Conservation (phyloP, 2,329 filamentous ascomycete genomes). For the Botrytis tulipae region DNA sequence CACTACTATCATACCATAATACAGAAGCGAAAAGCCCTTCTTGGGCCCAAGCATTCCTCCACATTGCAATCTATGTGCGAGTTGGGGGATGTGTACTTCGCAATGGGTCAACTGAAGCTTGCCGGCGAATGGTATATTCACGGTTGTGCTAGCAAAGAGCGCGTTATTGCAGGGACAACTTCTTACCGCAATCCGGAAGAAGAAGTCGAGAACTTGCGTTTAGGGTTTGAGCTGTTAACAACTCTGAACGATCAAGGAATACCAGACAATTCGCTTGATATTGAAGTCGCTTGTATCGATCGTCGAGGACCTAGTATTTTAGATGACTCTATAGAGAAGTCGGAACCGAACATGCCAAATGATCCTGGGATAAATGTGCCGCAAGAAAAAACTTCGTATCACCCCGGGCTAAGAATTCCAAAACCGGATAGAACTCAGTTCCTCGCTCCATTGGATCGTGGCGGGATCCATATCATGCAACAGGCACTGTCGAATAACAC, state of each 20-base stretch:
- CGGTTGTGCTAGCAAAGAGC: neutral
- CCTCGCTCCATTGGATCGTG: neutral
- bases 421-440: neutral
- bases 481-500: neutral
- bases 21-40: conserved; percentile 4
- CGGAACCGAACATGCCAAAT: neutral
- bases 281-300: neutral
- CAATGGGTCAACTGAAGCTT: neutral
- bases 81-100: conserved; percentile 18
- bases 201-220: neutral
- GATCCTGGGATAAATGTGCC: neutral
- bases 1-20: neutral
- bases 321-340: neutral
- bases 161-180: conserved; percentile 2
- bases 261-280: neutral
- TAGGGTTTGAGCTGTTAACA: neutral
- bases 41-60: conserved; percentile 12
- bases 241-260: conserved; percentile 13
- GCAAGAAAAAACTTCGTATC: neutral
- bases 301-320: conserved; percentile 2
- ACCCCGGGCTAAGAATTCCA: neutral
- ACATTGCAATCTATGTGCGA: conserved; percentile 18
- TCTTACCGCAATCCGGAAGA: neutral
- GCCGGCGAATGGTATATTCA: conserved; percentile 13
- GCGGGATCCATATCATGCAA: neutral